phyloP scores from a whole-genome alignment of 805 yeast species.

The Hanseniaspora meyeri region DNA sequence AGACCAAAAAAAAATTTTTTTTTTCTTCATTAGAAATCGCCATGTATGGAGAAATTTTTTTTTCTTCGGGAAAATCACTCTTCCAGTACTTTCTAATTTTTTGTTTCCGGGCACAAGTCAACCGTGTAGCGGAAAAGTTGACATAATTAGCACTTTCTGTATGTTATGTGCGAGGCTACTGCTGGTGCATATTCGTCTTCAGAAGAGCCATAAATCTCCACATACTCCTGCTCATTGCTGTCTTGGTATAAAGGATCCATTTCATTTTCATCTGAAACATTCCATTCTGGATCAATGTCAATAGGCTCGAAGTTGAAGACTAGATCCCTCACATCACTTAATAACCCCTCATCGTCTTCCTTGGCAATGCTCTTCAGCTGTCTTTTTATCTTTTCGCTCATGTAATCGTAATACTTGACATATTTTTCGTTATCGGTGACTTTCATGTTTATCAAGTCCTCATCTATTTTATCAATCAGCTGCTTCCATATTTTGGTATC shows the following conservation, averaged over 20 bases:
- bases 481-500: slow-evolving; percentile 12
- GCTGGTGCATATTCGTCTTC: slow-evolving; percentile 19
- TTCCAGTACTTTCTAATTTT: background rate
- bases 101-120: background rate
- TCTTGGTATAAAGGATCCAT: background rate
- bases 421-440: background rate
- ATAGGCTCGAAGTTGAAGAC: background rate
- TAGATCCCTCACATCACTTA: background rate
- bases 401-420: background rate
- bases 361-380: background rate
- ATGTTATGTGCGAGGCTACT: slow-evolving; percentile 17
- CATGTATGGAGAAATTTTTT: background rate
- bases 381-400: background rate
- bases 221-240: background rate
- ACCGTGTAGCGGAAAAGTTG: no score
- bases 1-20: no score
- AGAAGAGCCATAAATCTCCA: slow-evolving; percentile 5
- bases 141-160: background rate
- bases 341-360: background rate
- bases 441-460: background rate
- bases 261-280: background rate
- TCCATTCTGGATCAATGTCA: background rate
- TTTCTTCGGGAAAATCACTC: background rate
- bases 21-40: background rate
- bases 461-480: background rate